These are phyloP conservation scores for Hypericum androsaemum DNA, from an alignment of 345 rosid genomes.

Conservation along the genomic window DNA sequence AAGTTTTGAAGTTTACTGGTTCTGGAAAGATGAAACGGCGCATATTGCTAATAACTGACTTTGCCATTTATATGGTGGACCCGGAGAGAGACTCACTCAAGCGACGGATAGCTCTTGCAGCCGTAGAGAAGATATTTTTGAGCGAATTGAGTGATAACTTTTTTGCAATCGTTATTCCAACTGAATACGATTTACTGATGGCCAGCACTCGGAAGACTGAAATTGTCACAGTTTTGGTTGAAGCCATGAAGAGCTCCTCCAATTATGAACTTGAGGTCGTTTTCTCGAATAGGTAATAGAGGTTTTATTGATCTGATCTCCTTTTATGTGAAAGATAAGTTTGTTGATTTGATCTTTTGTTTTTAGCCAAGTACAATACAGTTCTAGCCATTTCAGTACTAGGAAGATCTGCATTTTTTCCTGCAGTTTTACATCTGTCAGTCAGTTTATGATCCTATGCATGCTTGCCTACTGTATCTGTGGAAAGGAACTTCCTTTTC, in stretches of 20 bases:
- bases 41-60: conserved; percentile 50
- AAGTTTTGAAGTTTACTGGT: conserved; percentile 42
- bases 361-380: no score
- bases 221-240: conserved; percentile 68
- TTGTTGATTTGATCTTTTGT: no score
- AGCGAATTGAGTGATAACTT: conserved; percentile 84
- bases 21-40: conserved; percentile 83
- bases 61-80: conserved; percentile 56
- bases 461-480: no score
- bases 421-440: no score
- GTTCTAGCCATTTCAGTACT: no score
- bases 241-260: conserved; percentile 68
- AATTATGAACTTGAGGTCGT: conserved; percentile 72
- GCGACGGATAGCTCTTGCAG: conserved; percentile 65
- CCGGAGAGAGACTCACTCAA: conserved; percentile 69
- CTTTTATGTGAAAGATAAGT: no score
- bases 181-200: conserved; percentile 89
- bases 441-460: no score
- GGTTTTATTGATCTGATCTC: background rate
- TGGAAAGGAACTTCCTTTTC: no score
- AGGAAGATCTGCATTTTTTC: no score
- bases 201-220: conserved; percentile 88
- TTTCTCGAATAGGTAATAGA: conserved; percentile 65
- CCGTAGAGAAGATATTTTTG: conserved; percentile 71
- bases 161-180: conserved; percentile 73